Evolutionary conservation across 2,329 filamentous ascomycete species (phyloP).

Genomic region (Elsinoe batatas): DNA sequence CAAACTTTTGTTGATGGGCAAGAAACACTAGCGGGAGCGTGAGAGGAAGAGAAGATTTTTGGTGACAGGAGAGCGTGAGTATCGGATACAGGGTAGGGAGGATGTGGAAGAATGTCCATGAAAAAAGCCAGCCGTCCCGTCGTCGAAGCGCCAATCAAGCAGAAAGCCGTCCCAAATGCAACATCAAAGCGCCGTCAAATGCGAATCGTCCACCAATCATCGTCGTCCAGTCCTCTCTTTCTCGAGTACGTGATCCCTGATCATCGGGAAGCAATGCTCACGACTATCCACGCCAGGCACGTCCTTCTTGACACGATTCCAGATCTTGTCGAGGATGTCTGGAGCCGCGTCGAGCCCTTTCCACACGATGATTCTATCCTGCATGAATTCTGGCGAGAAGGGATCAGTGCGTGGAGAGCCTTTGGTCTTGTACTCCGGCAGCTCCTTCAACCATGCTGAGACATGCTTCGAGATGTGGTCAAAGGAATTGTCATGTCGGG

Average conservation of each 20-base stretch:
- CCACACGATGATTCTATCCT: not conserved
- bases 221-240: not conserved
- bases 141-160: not conserved
- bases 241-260: not conserved
- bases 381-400: not conserved
- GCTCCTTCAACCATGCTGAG: not conserved
- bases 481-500: not conserved
- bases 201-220: not conserved
- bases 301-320: not conserved
- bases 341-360: not conserved
- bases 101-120: not conserved
- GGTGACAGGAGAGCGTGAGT: not conserved
- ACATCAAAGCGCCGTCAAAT: not conserved
- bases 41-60: not conserved
- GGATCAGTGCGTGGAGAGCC: not conserved
- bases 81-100: not conserved
- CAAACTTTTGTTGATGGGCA: no score
- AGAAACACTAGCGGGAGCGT: no score
- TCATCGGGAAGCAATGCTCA: not conserved
- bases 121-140: not conserved
- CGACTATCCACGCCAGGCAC: not conserved
- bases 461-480: conserved; percentile 3
- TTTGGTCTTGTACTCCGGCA: not conserved
- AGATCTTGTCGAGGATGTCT: not conserved
- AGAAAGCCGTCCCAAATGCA: not conserved